These are phyloP conservation scores for Phialophora expanda DNA, from an alignment of 2,329 filamentous ascomycete species.

Conservation along the genomic window DNA sequence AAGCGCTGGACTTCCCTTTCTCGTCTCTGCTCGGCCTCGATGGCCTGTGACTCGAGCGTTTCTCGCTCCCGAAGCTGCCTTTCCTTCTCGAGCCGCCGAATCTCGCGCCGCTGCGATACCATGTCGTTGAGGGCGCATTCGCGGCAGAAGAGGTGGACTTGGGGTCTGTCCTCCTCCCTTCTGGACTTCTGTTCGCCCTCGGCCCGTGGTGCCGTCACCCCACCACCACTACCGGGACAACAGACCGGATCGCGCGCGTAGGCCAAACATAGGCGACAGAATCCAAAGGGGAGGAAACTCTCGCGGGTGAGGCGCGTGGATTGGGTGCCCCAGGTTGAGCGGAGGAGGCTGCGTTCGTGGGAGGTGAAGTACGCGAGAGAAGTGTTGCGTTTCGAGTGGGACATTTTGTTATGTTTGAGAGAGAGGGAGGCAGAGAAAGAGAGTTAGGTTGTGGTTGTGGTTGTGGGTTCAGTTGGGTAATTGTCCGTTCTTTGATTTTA, in stretches of 20 bases:
- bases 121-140: conserved; percentile 93
- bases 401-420: conserved; percentile 44
- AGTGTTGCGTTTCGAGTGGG: conserved; percentile 78
- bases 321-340: conserved; percentile 79
- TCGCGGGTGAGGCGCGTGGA: conserved; percentile 86
- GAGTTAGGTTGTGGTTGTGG: not conserved
- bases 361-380: conserved; percentile 92
- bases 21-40: conserved; percentile 71
- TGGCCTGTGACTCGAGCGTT: conserved; percentile 62
- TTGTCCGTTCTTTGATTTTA: not conserved
- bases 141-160: conserved; percentile 90
- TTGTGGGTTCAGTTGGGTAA: too few species aligned
- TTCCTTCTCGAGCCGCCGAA: conserved; percentile 76
- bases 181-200: not conserved
- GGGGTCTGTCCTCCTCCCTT: conserved; percentile 59
- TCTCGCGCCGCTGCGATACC: conserved; percentile 88
- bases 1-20: conserved; percentile 66
- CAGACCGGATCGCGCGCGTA: conserved; percentile 81
- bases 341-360: conserved; percentile 82
- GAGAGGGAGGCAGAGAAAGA: too few species aligned
- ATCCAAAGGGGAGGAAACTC: conserved; percentile 88
- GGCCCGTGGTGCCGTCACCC: too few species aligned
- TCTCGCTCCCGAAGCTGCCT: conserved; percentile 67
- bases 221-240: conserved; percentile 55
- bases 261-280: conserved; percentile 84